These are phyloP conservation scores for Leucocoprinus sp. DNA, from an alignment of 768 basidiomycete genomes.

Conservation along the genomic window DNA sequence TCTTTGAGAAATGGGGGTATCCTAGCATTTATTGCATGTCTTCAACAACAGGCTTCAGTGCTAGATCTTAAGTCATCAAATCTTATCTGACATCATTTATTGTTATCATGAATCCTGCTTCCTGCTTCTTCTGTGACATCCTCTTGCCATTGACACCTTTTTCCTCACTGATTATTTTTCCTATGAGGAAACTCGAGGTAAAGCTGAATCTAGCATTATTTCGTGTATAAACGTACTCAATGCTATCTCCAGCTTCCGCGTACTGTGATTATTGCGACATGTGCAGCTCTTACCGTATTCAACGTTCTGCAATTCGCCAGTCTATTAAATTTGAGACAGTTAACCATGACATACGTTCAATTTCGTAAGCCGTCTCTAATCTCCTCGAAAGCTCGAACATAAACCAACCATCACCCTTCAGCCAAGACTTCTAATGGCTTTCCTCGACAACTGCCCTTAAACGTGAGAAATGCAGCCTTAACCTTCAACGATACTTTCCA, in stretches of 20 bases:
- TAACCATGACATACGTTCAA: neutral
- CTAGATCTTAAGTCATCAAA: too few species aligned
- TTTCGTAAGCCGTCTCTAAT: neutral
- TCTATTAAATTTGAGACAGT: neutral
- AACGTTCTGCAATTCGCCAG: neutral
- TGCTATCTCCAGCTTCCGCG: neutral
- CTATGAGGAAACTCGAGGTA: too few species aligned
- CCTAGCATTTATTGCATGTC: too few species aligned
- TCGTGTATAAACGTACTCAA: too few species aligned
- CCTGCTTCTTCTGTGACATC: too few species aligned
- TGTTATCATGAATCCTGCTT: too few species aligned
- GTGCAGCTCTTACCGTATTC: neutral
- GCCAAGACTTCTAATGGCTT: neutral
- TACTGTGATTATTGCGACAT: neutral
- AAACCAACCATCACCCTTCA: neutral
- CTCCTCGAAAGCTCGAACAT: neutral
- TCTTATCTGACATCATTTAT: too few species aligned
- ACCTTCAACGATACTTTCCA: constrained; percentile 8
- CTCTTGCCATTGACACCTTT: too few species aligned
- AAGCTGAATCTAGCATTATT: too few species aligned
- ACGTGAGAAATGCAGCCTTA: constrained; percentile 9
- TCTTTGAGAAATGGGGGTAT: too few species aligned
- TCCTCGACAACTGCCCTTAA: constrained; percentile 9
- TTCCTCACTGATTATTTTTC: too few species aligned
- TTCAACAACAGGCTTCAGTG: too few species aligned